Conservation (phyloP, 495 filamentous ascomycete genomes). For the Hypomontagnella monticulosa region DNA sequence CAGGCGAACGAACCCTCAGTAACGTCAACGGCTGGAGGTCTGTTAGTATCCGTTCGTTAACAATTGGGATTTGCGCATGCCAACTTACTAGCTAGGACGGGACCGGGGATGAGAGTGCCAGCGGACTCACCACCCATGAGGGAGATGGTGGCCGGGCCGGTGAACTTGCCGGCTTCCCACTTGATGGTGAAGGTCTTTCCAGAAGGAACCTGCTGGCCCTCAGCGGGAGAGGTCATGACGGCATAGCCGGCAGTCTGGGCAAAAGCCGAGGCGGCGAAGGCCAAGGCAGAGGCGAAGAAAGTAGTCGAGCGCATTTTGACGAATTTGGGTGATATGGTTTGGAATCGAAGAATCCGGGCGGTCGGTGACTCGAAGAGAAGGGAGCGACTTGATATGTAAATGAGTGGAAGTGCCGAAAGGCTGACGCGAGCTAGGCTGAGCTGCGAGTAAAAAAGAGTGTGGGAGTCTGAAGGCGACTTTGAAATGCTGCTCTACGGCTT, state of each 20-base stretch:
- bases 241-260: slow-evolving; percentile 57
- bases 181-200: slow-evolving; percentile 50
- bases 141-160: slow-evolving; percentile 46
- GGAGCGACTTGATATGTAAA: slow-evolving; percentile 28
- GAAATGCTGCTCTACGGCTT: slow-evolving; percentile 22
- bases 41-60: slow-evolving; percentile 24
- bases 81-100: slow-evolving; percentile 53
- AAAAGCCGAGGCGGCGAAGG: slow-evolving; percentile 52
- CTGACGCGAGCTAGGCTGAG: slow-evolving; percentile 30
- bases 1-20: slow-evolving; percentile 47
- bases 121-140: slow-evolving; percentile 53
- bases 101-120: slow-evolving; percentile 40
- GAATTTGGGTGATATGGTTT: slow-evolving; percentile 12
- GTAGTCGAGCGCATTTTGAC: slow-evolving; percentile 56
- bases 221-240: slow-evolving; percentile 48
- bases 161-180: slow-evolving; percentile 41
- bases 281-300: slow-evolving; percentile 54
- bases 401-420: slow-evolving; percentile 35
- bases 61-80: not conserved
- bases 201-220: slow-evolving; percentile 50
- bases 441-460: slow-evolving; percentile 38
- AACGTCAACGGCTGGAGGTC: slow-evolving; percentile 42
- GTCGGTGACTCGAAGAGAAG: slow-evolving; percentile 15
- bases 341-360: slow-evolving; percentile 19
- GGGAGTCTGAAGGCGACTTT: slow-evolving; percentile 39